A percentile compares a stretch with the other conserved stretches of the same genome.
Evolutionary conservation across 1,139 yeast species (phyloP).

Genomic region (Chernovozyma aurita): DNA sequence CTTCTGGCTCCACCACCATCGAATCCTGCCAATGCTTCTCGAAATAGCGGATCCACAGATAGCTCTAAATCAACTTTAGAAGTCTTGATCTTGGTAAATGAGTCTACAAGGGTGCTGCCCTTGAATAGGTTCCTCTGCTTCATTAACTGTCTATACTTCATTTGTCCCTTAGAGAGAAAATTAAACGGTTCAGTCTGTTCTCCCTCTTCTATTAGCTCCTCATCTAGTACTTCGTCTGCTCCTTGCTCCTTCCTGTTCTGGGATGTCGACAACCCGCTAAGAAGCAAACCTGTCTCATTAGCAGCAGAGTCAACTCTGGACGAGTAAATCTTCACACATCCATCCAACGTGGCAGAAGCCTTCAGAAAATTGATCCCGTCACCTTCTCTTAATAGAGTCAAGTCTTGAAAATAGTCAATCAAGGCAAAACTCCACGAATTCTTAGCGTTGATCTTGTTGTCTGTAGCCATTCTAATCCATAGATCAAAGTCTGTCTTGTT

Average conservation of each 20-base stretch:
- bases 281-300: slow-evolving; percentile 67
- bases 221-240: slow-evolving; percentile 23
- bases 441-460: slow-evolving; percentile 32
- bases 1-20: slow-evolving; percentile 9
- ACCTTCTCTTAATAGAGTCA: slow-evolving; percentile 54
- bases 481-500: slow-evolving; percentile 19
- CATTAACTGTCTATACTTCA: neutral
- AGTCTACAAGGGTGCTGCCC: slow-evolving; percentile 3
- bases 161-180: neutral
- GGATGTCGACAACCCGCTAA: slow-evolving; percentile 50
- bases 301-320: slow-evolving; percentile 82
- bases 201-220: slow-evolving; percentile 7
- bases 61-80: slow-evolving; percentile 6
- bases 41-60: slow-evolving; percentile 9
- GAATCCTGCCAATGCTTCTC: slow-evolving; percentile 8
- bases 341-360: slow-evolving; percentile 79
- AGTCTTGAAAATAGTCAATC: slow-evolving; percentile 72
- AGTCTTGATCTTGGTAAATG: slow-evolving; percentile 5
- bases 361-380: slow-evolving; percentile 68
- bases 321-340: slow-evolving; percentile 80
- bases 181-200: neutral
- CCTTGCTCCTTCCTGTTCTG: slow-evolving; percentile 11
- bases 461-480: slow-evolving; percentile 32
- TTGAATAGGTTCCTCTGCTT: neutral
- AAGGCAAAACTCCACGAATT: slow-evolving; percentile 72